These are phyloP conservation scores for Phytophthora quininea DNA, from an alignment of 352 stramenopile species.

Conservation along the genomic window DNA sequence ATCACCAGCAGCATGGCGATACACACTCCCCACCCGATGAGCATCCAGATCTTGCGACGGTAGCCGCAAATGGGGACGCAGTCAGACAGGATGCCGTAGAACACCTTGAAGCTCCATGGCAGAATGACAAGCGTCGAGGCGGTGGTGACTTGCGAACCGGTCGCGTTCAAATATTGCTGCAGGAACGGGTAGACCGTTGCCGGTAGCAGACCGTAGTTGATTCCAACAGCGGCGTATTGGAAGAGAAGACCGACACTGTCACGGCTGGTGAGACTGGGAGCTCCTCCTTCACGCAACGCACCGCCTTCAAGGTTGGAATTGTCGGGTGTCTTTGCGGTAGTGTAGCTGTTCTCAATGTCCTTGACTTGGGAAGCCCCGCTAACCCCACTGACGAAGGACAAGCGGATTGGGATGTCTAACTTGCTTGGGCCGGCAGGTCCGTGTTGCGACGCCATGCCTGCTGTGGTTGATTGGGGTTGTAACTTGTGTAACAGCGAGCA, in stretches of 20 bases:
- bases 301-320: background rate
- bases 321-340: background rate
- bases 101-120: constrained; percentile 39
- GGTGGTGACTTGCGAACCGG: constrained; percentile 28
- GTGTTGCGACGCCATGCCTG: background rate
- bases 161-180: constrained; percentile 40
- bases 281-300: background rate
- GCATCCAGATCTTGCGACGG: constrained; percentile 60
- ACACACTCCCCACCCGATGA: constrained; percentile 60
- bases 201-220: background rate
- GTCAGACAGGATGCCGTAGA: constrained; percentile 37
- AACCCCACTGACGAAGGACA: constrained; percentile 46
- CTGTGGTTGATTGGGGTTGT: background rate
- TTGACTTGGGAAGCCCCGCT: constrained; percentile 38
- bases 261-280: background rate
- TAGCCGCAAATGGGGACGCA: constrained; percentile 45
- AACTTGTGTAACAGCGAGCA: constrained; percentile 13
- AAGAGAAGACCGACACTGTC: background rate
- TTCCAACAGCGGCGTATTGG: background rate
- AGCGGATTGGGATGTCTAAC: constrained; percentile 28
- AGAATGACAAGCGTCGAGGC: constrained; percentile 31
- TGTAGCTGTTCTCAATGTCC: constrained; percentile 5
- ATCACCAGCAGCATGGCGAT: constrained; percentile 36
- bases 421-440: constrained; percentile 16
- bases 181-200: constrained; percentile 39